Evolutionary conservation across 2,329 filamentous ascomycete species (phyloP).

Genomic region (Waltergamsia citrina): DNA sequence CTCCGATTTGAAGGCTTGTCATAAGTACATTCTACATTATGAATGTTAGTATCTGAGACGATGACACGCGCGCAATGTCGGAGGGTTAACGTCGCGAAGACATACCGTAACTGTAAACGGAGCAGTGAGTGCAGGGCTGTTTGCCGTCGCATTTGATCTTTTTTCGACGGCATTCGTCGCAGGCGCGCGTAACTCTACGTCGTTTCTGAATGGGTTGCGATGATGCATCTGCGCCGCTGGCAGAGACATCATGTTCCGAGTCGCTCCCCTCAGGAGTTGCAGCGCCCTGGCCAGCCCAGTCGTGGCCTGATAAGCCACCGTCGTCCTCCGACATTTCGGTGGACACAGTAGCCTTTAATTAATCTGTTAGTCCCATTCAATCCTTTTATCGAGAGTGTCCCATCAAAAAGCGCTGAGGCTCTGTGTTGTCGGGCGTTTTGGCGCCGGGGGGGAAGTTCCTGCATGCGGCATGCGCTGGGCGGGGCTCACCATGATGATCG

Average conservation of each 20-base stretch:
- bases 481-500: slow-evolving; percentile 5
- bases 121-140: slow-evolving; percentile 89
- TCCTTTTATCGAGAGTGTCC: too few species aligned
- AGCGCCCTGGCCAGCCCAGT: slow-evolving; percentile 16
- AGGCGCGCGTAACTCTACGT: slow-evolving; percentile 69
- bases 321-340: slow-evolving; percentile 35
- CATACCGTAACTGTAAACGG: slow-evolving; percentile 95
- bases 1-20: slow-evolving; percentile 89
- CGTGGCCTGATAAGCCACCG: slow-evolving; percentile 21
- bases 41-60: neutral
- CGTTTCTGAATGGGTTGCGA: slow-evolving; percentile 62
- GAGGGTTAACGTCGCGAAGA: slow-evolving; percentile 3
- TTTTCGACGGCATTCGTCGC: slow-evolving; percentile 74
- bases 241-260: slow-evolving; percentile 27
- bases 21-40: slow-evolving; percentile 77
- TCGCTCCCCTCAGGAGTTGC: slow-evolving; percentile 32
- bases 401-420: too few species aligned
- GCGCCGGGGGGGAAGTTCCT: neutral
- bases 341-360: slow-evolving; percentile 17
- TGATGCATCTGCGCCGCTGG: slow-evolving; percentile 20
- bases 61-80: too few species aligned
- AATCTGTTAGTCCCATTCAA: slow-evolving; percentile 1
- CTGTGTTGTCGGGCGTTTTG: neutral
- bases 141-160: slow-evolving; percentile 86
- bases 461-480: slow-evolving; percentile 3